Evolutionary conservation across 345 rosid genomes (phyloP).

Genomic region (Erucastrum elatum): DNA sequence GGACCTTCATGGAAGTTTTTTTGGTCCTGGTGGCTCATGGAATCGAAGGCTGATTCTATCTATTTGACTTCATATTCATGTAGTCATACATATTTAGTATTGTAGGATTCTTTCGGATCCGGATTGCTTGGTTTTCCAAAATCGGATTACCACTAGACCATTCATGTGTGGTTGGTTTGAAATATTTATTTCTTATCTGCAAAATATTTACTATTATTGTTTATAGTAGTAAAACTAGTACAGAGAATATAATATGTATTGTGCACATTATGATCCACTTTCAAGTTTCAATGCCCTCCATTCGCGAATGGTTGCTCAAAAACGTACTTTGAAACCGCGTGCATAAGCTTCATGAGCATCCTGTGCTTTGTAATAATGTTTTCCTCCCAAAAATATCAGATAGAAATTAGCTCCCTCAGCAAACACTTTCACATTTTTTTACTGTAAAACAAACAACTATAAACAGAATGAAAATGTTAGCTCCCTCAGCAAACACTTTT

Average conservation of each 20-base stretch:
- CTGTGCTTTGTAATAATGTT: not conserved
- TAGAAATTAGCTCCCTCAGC: not conserved
- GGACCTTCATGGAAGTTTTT: too few species aligned
- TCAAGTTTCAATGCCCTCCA: slow-evolving; percentile 21
- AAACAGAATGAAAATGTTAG: not conserved
- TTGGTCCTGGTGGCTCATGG: too few species aligned
- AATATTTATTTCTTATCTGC: slow-evolving; percentile 3
- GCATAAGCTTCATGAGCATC: slow-evolving; percentile 34
- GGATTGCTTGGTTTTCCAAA: too few species aligned
- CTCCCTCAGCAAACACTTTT: not conserved
- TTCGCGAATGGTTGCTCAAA: slow-evolving; percentile 33
- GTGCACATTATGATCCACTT: slow-evolving; percentile 18
- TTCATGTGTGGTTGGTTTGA: not conserved
- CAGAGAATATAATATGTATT: slow-evolving; percentile 26
- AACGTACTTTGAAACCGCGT: slow-evolving; percentile 40
- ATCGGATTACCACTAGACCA: too few species aligned
- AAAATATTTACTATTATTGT: not conserved
- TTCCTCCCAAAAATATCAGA: not conserved
- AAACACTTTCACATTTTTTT: not conserved
- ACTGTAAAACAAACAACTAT: not conserved
- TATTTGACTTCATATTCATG: too few species aligned
- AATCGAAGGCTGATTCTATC: too few species aligned
- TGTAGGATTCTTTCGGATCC: too few species aligned
- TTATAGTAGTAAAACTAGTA: not conserved
- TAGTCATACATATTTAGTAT: too few species aligned